Conservation (phyloP, 2,329 filamentous ascomycete species). For the Cladosporium sp. region DNA sequence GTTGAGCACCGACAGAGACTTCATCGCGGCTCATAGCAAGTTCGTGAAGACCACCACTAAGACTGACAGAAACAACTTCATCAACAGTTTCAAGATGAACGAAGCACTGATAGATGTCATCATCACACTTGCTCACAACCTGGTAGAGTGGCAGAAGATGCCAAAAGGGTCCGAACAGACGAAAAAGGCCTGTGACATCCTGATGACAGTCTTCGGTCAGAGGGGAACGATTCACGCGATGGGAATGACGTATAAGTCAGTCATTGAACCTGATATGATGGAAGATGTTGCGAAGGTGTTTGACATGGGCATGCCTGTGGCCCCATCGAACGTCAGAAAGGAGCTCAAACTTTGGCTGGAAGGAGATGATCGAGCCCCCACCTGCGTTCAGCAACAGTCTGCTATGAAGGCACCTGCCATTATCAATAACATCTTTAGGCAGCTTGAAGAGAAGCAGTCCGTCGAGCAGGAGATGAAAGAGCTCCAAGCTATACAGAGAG, state of each 20-base stretch:
- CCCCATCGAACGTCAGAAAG: background rate
- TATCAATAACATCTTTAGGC: background rate
- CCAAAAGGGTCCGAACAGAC: background rate
- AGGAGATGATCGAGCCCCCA: background rate
- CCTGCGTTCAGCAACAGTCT: background rate
- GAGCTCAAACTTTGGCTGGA: background rate
- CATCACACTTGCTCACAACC: background rate
- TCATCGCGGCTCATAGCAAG: no score
- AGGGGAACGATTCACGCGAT: background rate
- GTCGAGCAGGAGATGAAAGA: background rate
- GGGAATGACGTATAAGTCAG: background rate
- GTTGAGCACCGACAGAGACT: no score
- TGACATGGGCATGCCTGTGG: background rate
- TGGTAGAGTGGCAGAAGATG: background rate
- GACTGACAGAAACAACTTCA: background rate
- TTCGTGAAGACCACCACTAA: no score
- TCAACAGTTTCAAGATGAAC: background rate
- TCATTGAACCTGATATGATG: background rate
- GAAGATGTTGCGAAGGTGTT: background rate
- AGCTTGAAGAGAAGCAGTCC: background rate
- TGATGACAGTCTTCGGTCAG: background rate
- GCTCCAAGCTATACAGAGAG: background rate
- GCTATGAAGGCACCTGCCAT: background rate
- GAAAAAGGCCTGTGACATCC: background rate
- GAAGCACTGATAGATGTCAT: background rate